Conservation (phyloP, 805 yeast species). For the Candida oleophila region DNA sequence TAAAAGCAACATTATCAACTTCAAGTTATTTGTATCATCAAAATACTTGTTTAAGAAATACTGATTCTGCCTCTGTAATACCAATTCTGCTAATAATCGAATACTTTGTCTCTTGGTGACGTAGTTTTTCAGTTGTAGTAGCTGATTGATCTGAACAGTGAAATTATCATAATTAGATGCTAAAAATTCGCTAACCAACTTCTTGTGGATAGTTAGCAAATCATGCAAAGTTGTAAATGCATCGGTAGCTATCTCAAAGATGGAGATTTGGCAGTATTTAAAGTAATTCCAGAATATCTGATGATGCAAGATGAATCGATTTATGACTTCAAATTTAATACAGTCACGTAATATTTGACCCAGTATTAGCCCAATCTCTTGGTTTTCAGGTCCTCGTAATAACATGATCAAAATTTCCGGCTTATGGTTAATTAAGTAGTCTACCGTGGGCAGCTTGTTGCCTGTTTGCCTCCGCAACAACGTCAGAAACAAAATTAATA, state of each 20-base stretch:
- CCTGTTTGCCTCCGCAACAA: conserved; percentile 78
- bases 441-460: conserved; percentile 80
- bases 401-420: conserved; percentile 65
- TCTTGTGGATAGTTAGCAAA: conserved; percentile 66
- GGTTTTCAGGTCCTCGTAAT: conserved; percentile 69
- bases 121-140: conserved; percentile 77
- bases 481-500: conserved; percentile 67
- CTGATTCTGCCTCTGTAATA: conserved; percentile 70
- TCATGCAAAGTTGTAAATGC: conserved; percentile 77
- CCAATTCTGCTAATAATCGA: conserved; percentile 68
- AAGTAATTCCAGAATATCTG: conserved; percentile 80
- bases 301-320: conserved; percentile 57
- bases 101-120: conserved; percentile 92
- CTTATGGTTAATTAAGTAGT: conserved; percentile 60
- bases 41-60: conserved; percentile 74
- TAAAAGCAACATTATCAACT: conserved; percentile 79
- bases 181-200: conserved; percentile 70
- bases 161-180: conserved; percentile 55
- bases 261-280: conserved; percentile 67
- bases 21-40: conserved; percentile 77
- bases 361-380: conserved; percentile 69
- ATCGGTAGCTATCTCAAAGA: conserved; percentile 90
- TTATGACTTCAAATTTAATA: conserved; percentile 70
- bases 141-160: conserved; percentile 59
- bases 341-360: conserved; percentile 86